Conservation (phyloP, 1,284 basidiomycete species). For the Fomitopsis betulina region DNA sequence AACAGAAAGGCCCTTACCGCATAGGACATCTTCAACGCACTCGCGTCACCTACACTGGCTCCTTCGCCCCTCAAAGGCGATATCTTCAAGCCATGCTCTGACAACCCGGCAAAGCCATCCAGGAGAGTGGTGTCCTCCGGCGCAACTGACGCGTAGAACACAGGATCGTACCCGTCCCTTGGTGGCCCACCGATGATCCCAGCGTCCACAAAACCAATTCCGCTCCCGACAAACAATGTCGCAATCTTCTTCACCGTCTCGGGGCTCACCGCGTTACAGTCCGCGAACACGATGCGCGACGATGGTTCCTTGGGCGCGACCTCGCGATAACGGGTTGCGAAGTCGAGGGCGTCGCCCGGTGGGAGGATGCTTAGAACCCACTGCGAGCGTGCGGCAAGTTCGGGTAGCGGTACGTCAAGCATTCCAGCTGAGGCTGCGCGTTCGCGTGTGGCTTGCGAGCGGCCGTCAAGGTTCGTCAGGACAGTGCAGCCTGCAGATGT, state of each 20-base stretch:
- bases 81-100: conserved; percentile 42
- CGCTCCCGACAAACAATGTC: conserved; percentile 35
- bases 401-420: conserved; percentile 39
- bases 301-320: conserved; percentile 12
- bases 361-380: conserved; percentile 57
- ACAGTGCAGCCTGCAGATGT: conserved; percentile 41
- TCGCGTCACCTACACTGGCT: conserved; percentile 50
- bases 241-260: conserved; percentile 45
- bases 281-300: conserved; percentile 35
- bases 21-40: conserved; percentile 61
- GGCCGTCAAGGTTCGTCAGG: conserved; percentile 45
- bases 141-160: conserved; percentile 48
- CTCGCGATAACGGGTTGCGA: conserved; percentile 41
- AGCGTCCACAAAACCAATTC: conserved; percentile 49
- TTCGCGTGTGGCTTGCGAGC: conserved; percentile 41
- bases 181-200: conserved; percentile 56
- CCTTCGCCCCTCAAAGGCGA: conserved; percentile 42
- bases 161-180: conserved; percentile 42
- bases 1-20: conserved; percentile 32
- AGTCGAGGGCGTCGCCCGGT: conserved; percentile 45
- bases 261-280: conserved; percentile 57
- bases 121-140: conserved; percentile 33
- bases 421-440: conserved; percentile 52
- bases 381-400: conserved; percentile 38
- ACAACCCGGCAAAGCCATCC: conserved; percentile 37